Conservation (phyloP, 2,329 filamentous ascomycete species). For the Diplodia seriata region DNA sequence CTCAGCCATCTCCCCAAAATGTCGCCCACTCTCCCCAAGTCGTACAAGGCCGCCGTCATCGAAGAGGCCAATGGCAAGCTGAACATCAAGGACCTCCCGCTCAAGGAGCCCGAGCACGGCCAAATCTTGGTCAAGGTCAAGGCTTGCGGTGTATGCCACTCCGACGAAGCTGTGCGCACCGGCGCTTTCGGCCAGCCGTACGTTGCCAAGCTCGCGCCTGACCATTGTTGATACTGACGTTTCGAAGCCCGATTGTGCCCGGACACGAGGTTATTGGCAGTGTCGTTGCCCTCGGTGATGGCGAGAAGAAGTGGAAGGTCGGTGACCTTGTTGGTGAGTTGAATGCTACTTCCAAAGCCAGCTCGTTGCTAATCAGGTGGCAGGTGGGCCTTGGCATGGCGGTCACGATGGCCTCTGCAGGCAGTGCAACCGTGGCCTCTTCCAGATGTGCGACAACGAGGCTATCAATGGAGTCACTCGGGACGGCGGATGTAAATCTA, state of each 20-base stretch:
- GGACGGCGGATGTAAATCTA: constrained; percentile 67
- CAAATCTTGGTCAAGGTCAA: constrained; percentile 74
- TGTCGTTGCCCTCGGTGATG: constrained; percentile 66
- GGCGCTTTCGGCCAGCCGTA: constrained; percentile 58
- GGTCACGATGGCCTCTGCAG: constrained; percentile 69
- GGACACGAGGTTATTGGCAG: constrained; percentile 77
- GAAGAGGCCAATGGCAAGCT: constrained; percentile 61
- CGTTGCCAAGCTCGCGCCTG: constrained; percentile 17
- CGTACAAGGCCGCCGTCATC: constrained; percentile 71
- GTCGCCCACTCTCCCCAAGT: constrained; percentile 59
- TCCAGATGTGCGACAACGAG: constrained; percentile 71
- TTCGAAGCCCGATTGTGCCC: constrained; percentile 61
- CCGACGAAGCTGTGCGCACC: constrained; percentile 53
- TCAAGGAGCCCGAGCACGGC: constrained; percentile 62
- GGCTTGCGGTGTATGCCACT: constrained; percentile 75
- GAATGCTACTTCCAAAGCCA: constrained; percentile 46
- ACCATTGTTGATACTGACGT: background rate
- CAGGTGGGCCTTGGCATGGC: constrained; percentile 66
- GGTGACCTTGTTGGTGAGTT: constrained; percentile 68
- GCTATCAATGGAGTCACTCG: constrained; percentile 69
- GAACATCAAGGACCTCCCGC: constrained; percentile 64
- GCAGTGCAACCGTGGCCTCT: constrained; percentile 67
- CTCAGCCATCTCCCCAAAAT: constrained; percentile 33
- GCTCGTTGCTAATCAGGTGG: background rate
- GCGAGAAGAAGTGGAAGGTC: constrained; percentile 64